Base-by-base conservation (phyloP, 495 filamentous ascomycete genomes). In the Diplogelasinospora grovesii region DNA sequence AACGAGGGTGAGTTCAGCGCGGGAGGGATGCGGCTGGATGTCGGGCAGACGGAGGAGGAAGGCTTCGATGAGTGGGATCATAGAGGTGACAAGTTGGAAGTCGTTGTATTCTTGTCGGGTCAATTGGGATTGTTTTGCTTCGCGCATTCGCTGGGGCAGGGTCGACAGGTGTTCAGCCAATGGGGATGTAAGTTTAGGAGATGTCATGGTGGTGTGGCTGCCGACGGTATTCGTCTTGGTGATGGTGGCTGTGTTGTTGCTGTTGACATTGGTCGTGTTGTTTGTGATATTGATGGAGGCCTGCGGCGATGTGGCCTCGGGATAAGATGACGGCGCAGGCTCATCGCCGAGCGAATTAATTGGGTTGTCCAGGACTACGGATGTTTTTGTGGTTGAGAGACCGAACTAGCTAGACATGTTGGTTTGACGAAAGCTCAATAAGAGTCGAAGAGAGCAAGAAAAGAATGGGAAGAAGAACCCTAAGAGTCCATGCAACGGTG, bases 1-100 rank as follows among this genome's bases (percentile, higher is more conserved):
- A 2, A 72, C 61, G 18, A 72, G 43, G 13, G 54, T 64, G 22
- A 70, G 48, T 34, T 66, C 61, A 2, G 59, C 64, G 3, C 59
- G 22, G 4, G 39, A 13, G 4, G 56, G 49, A 4, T 47, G 33
- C 2, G 19, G 33, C 16, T 48, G 43, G 19, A 41, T 34, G 11
- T 35, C 26, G 15, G 49, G 50, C 10, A 69, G 40, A 6, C 60
- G 52, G 20, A 46, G 43, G 11, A 72, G 38, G 41, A 72, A 69
- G 20, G 45, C 29, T 28, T 68, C 58, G 32, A 72, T 46, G 24
- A 52, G 44, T 8, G 66, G 65, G 1, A 64, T 46, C 1, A 69
- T 38, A 14, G 46, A 48, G 3, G 60, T 48, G 36, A 65, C 53
- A 7, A 65, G 29, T 11, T 57, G 54, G 26, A 65, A 52, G 36